Evolutionary conservation across 805 yeast species (phyloP), one percentile per base, ranked within the genome.

Genomic region (Candida nanaspora): DNA sequence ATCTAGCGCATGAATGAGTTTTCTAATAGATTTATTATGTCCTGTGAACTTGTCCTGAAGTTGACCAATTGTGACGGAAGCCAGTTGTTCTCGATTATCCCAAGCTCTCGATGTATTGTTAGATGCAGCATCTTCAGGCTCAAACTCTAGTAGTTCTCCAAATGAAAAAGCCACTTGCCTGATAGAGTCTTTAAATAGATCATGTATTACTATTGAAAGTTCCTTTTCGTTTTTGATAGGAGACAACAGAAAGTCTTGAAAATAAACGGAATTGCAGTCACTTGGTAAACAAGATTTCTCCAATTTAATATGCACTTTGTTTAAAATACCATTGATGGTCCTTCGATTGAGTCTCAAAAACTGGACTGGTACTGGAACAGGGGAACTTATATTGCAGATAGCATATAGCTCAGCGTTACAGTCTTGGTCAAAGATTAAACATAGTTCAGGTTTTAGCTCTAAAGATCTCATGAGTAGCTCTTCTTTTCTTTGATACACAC

Each of bases 21-120:
- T 71, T 48, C 75, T 77, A 19, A 89, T 79, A 0, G 96, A 85
- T 54, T 88, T 88, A 41, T 78, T 74, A 55, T 88, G 96, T 1
- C 98, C 98, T 2, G 94, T 86, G 41, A 82, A 75, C 48, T 82
- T 80, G 46, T 79, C 71, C 20, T 68, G 63, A 9, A 79, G 47
- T 5, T 46, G 46, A 6, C 66, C 68, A 10, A 63, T 47, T n/a
- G 41, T 19, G 13, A 28, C 15, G 9, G 30, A 26, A 5, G 25
- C 11, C 8, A 18, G 28, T 6, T 25, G 5, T 8, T 16, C 28
- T 10, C 14, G 4, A 4, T 11, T 16, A n/a, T 35, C 18, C 10
- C 14, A 6, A 4, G 6, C n/a, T n/a, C n/a, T n/a, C n/a, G 20
- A 8, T 26, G 38, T 41, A 2, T 40, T 38, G 15, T 26, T 16